Percentiles rank a stretch among this genome's conserved stretches.
These are phyloP conservation scores for Thelonectria discophora DNA, from an alignment of 2,329 filamentous ascomycete species.

Conservation along the genomic window DNA sequence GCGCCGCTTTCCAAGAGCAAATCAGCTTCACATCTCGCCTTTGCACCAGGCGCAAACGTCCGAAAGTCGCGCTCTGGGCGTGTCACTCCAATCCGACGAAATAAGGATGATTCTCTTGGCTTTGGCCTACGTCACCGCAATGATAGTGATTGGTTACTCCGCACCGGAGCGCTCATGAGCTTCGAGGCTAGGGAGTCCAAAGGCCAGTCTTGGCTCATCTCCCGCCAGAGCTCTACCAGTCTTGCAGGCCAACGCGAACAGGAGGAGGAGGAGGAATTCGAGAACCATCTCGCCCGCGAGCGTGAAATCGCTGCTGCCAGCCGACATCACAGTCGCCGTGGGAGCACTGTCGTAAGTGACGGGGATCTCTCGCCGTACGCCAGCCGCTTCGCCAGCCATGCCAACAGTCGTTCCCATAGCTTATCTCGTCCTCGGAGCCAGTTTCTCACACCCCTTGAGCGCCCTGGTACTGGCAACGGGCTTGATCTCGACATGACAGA, in stretches of 20 bases:
- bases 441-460: constrained; percentile 56
- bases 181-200: constrained; percentile 72
- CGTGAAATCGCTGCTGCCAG: constrained; percentile 54
- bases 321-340: constrained; percentile 58
- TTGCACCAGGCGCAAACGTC: constrained; percentile 27
- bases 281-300: constrained; percentile 61
- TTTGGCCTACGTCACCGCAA: constrained; percentile 49
- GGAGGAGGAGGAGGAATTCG: constrained; percentile 64
- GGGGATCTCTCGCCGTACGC: constrained; percentile 47
- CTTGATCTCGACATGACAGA: constrained; percentile 37
- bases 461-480: constrained; percentile 47
- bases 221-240: constrained; percentile 71
- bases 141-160: constrained; percentile 72
- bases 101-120: constrained; percentile 42
- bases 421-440: constrained; percentile 48
- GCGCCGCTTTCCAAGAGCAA: constrained; percentile 66
- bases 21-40: constrained; percentile 65
- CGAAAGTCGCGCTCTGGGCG: constrained; percentile 43
- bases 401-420: constrained; percentile 55
- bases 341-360: constrained; percentile 54
- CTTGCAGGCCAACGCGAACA: constrained; percentile 61
- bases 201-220: constrained; percentile 74
- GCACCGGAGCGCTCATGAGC: constrained; percentile 69
- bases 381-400: constrained; percentile 61
- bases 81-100: constrained; percentile 48